Evolutionary conservation across 208 protist species (phyloP).

Genomic region (Acanthamoeba royreba): DNA sequence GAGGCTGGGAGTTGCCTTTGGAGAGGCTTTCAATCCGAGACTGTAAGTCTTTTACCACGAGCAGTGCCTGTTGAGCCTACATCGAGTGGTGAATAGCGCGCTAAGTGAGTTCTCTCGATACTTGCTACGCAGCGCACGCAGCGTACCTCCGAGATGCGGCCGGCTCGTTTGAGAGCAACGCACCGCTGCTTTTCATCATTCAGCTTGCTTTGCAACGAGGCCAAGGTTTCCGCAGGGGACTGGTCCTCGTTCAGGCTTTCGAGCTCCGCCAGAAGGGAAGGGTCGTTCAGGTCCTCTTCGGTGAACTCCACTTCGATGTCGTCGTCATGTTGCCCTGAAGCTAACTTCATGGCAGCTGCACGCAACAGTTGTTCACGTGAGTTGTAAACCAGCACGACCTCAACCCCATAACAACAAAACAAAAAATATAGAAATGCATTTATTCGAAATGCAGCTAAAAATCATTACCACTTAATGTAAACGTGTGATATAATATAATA

Average conservation of each 20-base stretch:
- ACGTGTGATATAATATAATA: neutral
- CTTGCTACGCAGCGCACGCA: neutral
- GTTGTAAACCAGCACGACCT: neutral
- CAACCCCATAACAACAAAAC: too few relatives aligned
- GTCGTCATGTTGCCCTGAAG: neutral
- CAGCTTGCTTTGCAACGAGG: neutral
- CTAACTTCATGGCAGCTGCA: neutral
- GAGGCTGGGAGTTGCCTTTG: neutral
- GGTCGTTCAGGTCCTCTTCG: conserved; percentile 15
- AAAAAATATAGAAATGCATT: neutral
- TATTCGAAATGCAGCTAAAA: neutral
- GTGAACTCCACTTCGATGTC: conserved; percentile 18
- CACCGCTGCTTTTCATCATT: neutral
- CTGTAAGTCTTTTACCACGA: neutral
- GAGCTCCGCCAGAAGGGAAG: neutral
- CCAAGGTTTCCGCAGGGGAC: neutral
- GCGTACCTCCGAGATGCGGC: neutral
- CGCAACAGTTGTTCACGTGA: neutral
- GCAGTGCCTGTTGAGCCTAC: neutral
- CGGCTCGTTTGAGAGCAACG: neutral
- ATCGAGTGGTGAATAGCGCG: neutral
- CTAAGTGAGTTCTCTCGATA: too few relatives aligned
- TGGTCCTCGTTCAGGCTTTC: neutral
- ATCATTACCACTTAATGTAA: neutral
- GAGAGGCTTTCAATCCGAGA: neutral